A percentile compares a stretch with the other conserved stretches of the same genome.
Conservation (phyloP, 2,329 filamentous ascomycete genomes). For the Pestalotiopsis sp. region DNA sequence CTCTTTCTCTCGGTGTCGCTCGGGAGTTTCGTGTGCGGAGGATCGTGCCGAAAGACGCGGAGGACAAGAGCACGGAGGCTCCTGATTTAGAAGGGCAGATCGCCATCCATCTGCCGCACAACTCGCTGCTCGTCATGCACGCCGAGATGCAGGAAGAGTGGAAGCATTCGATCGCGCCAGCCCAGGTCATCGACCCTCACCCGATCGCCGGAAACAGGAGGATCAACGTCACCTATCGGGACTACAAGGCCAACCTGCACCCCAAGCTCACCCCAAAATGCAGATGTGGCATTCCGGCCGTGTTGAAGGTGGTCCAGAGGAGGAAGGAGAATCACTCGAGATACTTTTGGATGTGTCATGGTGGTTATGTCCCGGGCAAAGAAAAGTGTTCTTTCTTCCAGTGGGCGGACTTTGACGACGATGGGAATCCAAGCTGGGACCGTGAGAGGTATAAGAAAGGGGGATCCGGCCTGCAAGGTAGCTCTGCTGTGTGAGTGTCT, state of each 20-base stretch:
- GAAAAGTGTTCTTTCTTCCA: constrained; percentile 76
- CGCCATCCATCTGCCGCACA: constrained; percentile 90
- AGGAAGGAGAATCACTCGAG: constrained; percentile 75
- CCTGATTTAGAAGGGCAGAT: constrained; percentile 81
- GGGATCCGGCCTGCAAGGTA: background rate
- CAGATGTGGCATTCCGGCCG: constrained; percentile 67
- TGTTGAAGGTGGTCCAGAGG: constrained; percentile 77
- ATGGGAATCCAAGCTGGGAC: constrained; percentile 75
- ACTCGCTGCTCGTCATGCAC: constrained; percentile 93
- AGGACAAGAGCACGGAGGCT: constrained; percentile 40
- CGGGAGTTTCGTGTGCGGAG: constrained; percentile 87
- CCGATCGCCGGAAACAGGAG: constrained; percentile 77
- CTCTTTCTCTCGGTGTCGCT: constrained; percentile 87
- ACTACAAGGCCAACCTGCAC: constrained; percentile 77
- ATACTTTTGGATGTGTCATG: constrained; percentile 96
- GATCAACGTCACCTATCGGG: constrained; percentile 93
- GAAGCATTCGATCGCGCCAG: constrained; percentile 85
- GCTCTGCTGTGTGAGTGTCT: background rate
- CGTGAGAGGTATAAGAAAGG: constrained; percentile 25
- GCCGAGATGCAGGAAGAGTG: constrained; percentile 97
- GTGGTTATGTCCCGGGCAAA: constrained; percentile 69
- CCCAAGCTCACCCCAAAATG: constrained; percentile 79
- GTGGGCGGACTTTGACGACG: constrained; percentile 85
- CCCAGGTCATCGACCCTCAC: constrained; percentile 79
- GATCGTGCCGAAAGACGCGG: constrained; percentile 63